Conservation (phyloP, 257 asterid genomes). For the Solanum medicagineum region DNA sequence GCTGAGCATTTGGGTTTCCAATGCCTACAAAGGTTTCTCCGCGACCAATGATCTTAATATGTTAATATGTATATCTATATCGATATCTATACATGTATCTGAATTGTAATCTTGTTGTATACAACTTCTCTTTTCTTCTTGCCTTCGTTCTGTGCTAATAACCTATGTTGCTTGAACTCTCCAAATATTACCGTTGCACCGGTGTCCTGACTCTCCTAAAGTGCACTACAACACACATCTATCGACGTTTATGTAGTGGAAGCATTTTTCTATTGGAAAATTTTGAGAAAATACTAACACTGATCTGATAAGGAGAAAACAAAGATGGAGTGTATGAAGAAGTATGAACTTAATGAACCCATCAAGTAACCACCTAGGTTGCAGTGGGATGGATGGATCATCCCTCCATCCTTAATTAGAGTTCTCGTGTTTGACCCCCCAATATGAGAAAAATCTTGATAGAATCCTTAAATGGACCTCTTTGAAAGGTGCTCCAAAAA, state of each 20-base stretch:
- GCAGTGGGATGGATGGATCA: background rate
- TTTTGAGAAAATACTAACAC: background rate
- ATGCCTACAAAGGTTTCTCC: constrained; percentile 90
- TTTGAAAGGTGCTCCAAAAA: no score
- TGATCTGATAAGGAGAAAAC: background rate
- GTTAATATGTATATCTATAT: background rate
- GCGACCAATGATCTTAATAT: constrained; percentile 26
- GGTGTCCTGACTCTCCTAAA: background rate
- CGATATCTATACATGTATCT: background rate
- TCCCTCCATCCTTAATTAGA: background rate
- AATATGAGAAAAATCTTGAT: background rate
- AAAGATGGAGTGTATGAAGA: background rate
- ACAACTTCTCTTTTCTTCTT: background rate
- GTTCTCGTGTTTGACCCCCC: background rate
- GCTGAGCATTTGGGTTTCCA: constrained; percentile 83
- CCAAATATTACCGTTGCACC: background rate
- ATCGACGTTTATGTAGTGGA: background rate
- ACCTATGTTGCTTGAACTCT: background rate
- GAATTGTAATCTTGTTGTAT: background rate
- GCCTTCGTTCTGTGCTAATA: background rate
- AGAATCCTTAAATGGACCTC: background rate
- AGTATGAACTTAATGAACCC: background rate
- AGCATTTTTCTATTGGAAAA: background rate
- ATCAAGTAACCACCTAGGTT: background rate
- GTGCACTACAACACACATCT: background rate